These are phyloP conservation scores for Skeletonema costatum DNA, from an alignment of 108 stramenopile species.

Conservation along the genomic window DNA sequence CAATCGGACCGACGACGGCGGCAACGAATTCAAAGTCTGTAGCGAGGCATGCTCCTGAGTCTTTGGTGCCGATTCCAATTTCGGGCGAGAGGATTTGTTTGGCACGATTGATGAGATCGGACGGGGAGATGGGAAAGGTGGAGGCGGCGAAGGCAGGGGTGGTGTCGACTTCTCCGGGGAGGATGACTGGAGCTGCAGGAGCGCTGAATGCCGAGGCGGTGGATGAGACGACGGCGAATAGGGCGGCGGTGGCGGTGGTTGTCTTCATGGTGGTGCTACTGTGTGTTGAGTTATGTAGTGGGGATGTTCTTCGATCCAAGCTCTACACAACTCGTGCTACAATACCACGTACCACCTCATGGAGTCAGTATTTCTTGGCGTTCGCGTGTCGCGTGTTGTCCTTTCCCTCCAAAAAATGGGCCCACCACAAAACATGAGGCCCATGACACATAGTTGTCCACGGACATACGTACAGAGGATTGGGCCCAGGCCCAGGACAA, in stretches of 20 bases:
- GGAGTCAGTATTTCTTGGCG: no score
- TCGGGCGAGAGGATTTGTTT: constrained; percentile 50
- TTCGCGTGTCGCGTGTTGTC: no score
- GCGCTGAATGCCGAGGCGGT: not conserved
- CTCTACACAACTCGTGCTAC: no score
- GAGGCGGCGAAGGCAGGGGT: constrained; percentile 34
- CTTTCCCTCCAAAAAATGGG: no score
- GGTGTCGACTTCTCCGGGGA: constrained; percentile 42
- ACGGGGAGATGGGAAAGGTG: constrained; percentile 56
- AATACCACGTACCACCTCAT: no score
- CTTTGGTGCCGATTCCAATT: constrained; percentile 52
- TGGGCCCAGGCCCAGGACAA: no score
- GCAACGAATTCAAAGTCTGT: constrained; percentile 76
- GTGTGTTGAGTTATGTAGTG: no score
- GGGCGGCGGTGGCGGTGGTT: not conserved
- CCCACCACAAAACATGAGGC: no score
- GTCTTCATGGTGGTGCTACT: not conserved
- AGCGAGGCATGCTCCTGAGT: constrained; percentile 66
- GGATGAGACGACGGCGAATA: not conserved
- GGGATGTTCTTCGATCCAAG: no score
- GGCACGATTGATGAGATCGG: constrained; percentile 51
- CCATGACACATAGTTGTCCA: no score
- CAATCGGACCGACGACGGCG: constrained; percentile 75
- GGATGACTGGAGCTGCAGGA: not conserved
- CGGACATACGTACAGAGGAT: no score